These are phyloP conservation scores for Amoeboaphelidium protococcarum DNA, from an alignment of 371 early-diverging fungal species.

Conservation along the genomic window DNA sequence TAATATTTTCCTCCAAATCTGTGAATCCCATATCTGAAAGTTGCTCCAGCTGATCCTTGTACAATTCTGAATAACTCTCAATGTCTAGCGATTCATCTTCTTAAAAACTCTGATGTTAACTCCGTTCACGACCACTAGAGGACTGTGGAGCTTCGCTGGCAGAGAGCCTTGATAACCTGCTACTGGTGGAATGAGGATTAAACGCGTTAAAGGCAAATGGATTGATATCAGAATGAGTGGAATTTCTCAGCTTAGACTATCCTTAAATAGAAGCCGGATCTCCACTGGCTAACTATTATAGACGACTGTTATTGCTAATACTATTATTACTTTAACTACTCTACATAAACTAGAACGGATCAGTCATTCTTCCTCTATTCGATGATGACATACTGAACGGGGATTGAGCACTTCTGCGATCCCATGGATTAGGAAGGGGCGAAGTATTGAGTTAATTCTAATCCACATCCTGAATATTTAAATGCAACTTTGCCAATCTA, in stretches of 20 bases:
- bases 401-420: conserved; percentile 10
- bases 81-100: too few species aligned
- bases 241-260: conserved; percentile 10
- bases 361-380: conserved; percentile 10
- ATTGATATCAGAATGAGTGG: too few species aligned
- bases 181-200: conserved; percentile 3
- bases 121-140: conserved; percentile 17
- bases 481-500: conserved; percentile 24
- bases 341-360: conserved; percentile 13
- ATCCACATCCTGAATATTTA: conserved; percentile 1
- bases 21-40: conserved; percentile 62
- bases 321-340: not conserved
- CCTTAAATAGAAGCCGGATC: conserved; percentile 11
- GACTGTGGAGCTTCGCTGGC: conserved; percentile 15
- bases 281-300: not conserved
- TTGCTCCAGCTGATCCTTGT: conserved; percentile 33
- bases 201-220: conserved; percentile 13
- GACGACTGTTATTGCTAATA: not conserved
- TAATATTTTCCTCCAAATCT: conserved; percentile 36
- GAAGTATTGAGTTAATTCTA: conserved; percentile 35
- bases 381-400: not conserved
- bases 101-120: too few species aligned
- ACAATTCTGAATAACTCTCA: too few species aligned
- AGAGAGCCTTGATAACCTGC: conserved; percentile 19
- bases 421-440: conserved; percentile 71